Evolutionary conservation across 2,329 filamentous ascomycete genomes (phyloP).

Genomic region (Neodidymelliopsis sp.): DNA sequence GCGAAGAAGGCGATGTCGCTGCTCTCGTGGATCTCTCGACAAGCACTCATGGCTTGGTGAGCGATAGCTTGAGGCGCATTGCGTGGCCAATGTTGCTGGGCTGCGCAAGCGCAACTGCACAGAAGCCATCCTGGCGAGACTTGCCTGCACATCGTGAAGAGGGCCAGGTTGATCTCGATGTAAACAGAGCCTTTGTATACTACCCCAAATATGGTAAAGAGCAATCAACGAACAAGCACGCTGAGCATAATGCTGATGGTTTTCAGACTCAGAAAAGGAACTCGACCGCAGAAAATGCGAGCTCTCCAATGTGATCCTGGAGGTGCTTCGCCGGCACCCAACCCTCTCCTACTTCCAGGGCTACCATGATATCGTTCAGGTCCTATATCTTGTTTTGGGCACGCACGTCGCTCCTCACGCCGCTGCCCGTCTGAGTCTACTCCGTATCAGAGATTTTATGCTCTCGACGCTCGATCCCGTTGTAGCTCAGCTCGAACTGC

Average conservation of each 20-base stretch:
- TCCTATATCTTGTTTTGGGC: slow-evolving; percentile 85
- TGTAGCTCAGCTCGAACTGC: slow-evolving; percentile 82
- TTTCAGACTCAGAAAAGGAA: slow-evolving; percentile 73
- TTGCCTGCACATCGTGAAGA: slow-evolving; percentile 84
- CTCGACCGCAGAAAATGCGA: slow-evolving; percentile 75
- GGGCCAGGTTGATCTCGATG: slow-evolving; percentile 88
- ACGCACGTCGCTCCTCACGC: slow-evolving; percentile 65
- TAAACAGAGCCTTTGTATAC: slow-evolving; percentile 96
- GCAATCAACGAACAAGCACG: background rate
- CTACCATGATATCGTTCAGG: slow-evolving; percentile 98
- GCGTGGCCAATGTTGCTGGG: slow-evolving; percentile 74
- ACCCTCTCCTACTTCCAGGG: slow-evolving; percentile 96
- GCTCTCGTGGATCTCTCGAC: slow-evolving; percentile 53
- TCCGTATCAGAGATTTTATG: slow-evolving; percentile 98
- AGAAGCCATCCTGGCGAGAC: slow-evolving; percentile 60
- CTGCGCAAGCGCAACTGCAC: slow-evolving; percentile 31
- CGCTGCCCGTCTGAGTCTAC: slow-evolving; percentile 81
- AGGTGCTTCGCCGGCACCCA: slow-evolving; percentile 80
- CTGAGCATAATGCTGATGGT: slow-evolving; percentile 17
- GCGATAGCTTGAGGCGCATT: slow-evolving; percentile 67
- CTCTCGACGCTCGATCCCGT: slow-evolving; percentile 84
- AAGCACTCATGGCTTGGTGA: slow-evolving; percentile 55
- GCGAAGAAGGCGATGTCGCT: slow-evolving; percentile 50
- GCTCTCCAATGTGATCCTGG: slow-evolving; percentile 80
- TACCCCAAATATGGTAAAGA: slow-evolving; percentile 77